These are phyloP conservation scores for Iris pallida DNA, from an alignment of 116 monocot genomes.

Conservation along the genomic window DNA sequence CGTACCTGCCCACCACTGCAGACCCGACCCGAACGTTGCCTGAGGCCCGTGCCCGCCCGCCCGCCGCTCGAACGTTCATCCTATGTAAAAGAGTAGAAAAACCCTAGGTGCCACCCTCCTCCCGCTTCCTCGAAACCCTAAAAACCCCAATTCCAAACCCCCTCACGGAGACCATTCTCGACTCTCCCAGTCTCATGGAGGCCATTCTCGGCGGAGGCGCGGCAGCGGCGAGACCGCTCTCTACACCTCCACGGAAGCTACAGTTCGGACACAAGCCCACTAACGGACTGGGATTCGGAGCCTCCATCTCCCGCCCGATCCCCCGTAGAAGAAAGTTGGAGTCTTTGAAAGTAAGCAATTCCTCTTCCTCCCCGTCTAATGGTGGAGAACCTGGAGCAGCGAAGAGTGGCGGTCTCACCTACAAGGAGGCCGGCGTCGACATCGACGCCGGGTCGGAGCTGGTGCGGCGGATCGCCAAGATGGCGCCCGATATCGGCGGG, in stretches of 20 bases:
- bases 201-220: too few species aligned
- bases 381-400: not conserved
- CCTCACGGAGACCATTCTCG: too few species aligned
- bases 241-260: not conserved
- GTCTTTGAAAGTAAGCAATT: not conserved
- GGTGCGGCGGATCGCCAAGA: slow-evolving; percentile 80
- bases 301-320: not conserved
- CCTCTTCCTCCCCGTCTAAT: not conserved
- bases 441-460: slow-evolving; percentile 89
- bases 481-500: slow-evolving; percentile 90
- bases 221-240: not conserved
- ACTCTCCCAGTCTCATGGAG: too few species aligned
- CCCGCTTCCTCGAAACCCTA: too few species aligned
- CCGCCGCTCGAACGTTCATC: too few species aligned
- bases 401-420: slow-evolving; percentile 41
- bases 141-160: too few species aligned
- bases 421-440: slow-evolving; percentile 91
- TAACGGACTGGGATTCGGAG: not conserved
- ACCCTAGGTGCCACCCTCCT: too few species aligned
- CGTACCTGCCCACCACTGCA: too few species aligned
- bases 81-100: too few species aligned
- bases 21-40: too few species aligned
- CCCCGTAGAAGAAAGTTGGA: not conserved
- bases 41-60: too few species aligned
- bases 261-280: slow-evolving; percentile 8